Evolutionary conservation across 306 rosid species (phyloP).

Genomic region (Ziziphus jujuba): DNA sequence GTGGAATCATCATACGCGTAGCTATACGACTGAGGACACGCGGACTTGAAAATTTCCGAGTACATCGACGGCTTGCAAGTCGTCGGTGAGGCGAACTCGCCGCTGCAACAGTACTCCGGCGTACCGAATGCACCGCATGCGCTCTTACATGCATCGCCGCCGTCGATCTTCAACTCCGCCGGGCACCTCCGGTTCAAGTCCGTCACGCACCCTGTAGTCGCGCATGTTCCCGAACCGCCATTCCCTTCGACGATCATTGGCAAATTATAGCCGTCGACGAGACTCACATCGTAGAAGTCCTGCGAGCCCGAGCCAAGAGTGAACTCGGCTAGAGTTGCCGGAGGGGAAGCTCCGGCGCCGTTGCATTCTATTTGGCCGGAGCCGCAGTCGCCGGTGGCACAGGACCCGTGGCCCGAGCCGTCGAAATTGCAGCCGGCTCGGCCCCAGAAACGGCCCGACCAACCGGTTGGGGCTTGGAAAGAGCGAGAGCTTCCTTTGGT

Average conservation of each 20-base stretch:
- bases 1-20: slow-evolving; percentile 88
- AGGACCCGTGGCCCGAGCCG: slow-evolving; percentile 45
- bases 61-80: slow-evolving; percentile 75
- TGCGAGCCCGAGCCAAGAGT: slow-evolving; percentile 71
- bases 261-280: slow-evolving; percentile 86
- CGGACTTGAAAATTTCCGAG: slow-evolving; percentile 75
- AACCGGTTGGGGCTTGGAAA: slow-evolving; percentile 76
- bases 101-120: slow-evolving; percentile 83
- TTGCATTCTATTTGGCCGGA: slow-evolving; percentile 65
- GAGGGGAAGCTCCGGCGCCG: slow-evolving; percentile 77
- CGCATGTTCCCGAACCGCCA: slow-evolving; percentile 65
- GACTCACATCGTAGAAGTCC: slow-evolving; percentile 91
- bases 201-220: slow-evolving; percentile 62
- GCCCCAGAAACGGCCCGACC: slow-evolving; percentile 98
- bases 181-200: slow-evolving; percentile 75
- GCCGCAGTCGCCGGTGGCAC: slow-evolving; percentile 83
- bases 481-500: slow-evolving; percentile 39
- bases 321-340: slow-evolving; percentile 91
- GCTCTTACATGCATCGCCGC: slow-evolving; percentile 79
- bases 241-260: slow-evolving; percentile 68
- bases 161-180: slow-evolving; percentile 46
- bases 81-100: slow-evolving; percentile 54
- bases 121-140: slow-evolving; percentile 83
- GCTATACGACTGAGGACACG: slow-evolving; percentile 82
- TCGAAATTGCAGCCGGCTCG: slow-evolving; percentile 70